A percentile compares a stretch with the other conserved stretches of the same genome.
phyloP scores from a whole-genome alignment of 768 basidiomycete species.

The Hygrocybe coccinea region DNA sequence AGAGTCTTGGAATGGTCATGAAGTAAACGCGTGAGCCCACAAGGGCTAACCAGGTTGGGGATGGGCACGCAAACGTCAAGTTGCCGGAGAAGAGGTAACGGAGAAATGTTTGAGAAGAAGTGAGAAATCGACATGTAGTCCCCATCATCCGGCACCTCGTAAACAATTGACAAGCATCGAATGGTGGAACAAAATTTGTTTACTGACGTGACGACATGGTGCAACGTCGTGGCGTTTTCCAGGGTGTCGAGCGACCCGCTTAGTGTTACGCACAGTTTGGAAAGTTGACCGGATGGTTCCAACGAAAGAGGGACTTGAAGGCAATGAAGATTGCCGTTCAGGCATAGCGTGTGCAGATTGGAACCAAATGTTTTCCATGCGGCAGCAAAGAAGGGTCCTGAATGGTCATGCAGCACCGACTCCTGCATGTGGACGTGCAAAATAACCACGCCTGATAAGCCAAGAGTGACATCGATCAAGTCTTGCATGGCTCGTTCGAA shows the following conservation, averaged over 20 bases:
- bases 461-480: constrained; percentile 28
- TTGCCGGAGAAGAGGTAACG: constrained; percentile 30
- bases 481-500: constrained; percentile 24
- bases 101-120: constrained; percentile 32
- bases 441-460: constrained; percentile 28
- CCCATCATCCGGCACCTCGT: constrained; percentile 22
- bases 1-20: constrained; percentile 28
- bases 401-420: constrained; percentile 25
- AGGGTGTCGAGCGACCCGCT: neutral
- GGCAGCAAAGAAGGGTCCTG: constrained; percentile 30
- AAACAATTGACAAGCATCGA: constrained; percentile 17
- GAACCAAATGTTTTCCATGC: constrained; percentile 40
- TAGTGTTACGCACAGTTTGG: constrained; percentile 33
- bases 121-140: constrained; percentile 30
- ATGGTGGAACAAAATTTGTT: neutral
- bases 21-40: constrained; percentile 33
- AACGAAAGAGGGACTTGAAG: constrained; percentile 26
- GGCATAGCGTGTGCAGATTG: constrained; percentile 30
- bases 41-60: constrained; percentile 30
- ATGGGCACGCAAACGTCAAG: constrained; percentile 38
- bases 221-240: constrained; percentile 11
- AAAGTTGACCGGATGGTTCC: constrained; percentile 11
- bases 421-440: constrained; percentile 41
- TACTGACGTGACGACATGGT: constrained; percentile 25
- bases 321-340: constrained; percentile 36